These are phyloP conservation scores for Eimeria zaria DNA, from an alignment of 169 alveolate genomes.

Conservation along the genomic window DNA sequence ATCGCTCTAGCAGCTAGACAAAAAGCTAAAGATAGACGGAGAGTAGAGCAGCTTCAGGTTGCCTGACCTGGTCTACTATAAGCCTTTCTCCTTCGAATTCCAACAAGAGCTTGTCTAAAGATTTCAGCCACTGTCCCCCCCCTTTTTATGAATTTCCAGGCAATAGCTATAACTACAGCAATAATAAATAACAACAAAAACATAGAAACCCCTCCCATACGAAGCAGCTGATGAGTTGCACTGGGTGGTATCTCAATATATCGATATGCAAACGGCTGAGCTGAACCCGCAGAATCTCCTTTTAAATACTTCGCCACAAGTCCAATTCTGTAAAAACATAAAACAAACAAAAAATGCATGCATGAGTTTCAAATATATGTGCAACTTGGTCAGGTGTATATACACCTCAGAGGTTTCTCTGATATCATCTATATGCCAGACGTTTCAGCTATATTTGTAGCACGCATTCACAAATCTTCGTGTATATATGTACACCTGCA, in stretches of 20 bases:
- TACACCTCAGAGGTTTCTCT: neutral
- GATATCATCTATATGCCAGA: neutral
- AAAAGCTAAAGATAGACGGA: no score
- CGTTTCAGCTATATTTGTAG: neutral
- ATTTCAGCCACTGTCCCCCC: neutral
- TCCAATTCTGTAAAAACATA: constrained; percentile 37
- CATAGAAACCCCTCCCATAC: neutral
- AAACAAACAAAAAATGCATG: neutral
- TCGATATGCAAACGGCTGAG: constrained; percentile 80
- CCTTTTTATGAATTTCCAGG: neutral
- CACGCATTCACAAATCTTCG: no score
- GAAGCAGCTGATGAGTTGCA: neutral
- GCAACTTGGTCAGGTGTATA: neutral
- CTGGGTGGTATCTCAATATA: constrained; percentile 18
- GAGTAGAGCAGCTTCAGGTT: neutral
- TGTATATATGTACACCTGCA: neutral
- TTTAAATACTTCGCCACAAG: constrained; percentile 55
- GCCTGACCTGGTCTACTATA: neutral
- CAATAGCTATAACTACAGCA: neutral
- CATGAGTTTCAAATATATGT: neutral
- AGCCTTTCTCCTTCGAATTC: neutral
- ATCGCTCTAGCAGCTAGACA: no score
- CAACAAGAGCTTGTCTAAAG: neutral
- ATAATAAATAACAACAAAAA: neutral
- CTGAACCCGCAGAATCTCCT: neutral